phyloP scores from a whole-genome alignment of 106 monocot species.

The Dactylorhiza incarnata region DNA sequence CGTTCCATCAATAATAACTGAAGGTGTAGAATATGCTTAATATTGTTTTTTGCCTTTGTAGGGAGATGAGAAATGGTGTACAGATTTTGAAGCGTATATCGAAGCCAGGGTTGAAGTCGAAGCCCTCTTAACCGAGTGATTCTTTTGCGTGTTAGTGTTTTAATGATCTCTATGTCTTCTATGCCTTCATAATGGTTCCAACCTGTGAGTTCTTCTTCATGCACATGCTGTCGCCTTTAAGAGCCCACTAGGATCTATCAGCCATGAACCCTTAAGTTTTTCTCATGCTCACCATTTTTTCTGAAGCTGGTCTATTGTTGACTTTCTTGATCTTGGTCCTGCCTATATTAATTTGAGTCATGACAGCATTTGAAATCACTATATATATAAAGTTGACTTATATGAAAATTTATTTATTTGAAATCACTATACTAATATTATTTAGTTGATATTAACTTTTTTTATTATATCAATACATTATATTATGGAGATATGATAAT shows the following conservation, averaged over 20 bases:
- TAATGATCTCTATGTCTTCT: background rate
- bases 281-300: background rate
- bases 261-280: background rate
- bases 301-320: background rate
- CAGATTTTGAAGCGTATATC: slow-evolving; percentile 72
- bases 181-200: background rate
- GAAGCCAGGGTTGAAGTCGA: slow-evolving; percentile 56
- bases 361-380: too few relatives aligned
- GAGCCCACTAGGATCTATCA: too few relatives aligned
- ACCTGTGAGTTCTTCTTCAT: background rate
- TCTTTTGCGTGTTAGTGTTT: background rate
- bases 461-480: too few relatives aligned
- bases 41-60: slow-evolving; percentile 15
- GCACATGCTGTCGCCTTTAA: too few relatives aligned
- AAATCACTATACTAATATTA: too few relatives aligned
- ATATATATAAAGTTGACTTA: too few relatives aligned
- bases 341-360: too few relatives aligned
- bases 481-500: too few relatives aligned
- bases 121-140: slow-evolving; percentile 44
- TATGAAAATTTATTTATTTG: too few relatives aligned
- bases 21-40: slow-evolving; percentile 3
- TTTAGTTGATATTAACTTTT: too few relatives aligned
- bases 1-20: background rate
- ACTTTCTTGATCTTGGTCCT: background rate
- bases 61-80: slow-evolving; percentile 59